Percentiles rank a stretch among this genome's conserved stretches.
phyloP scores from a whole-genome alignment of 805 yeast species.

The Zygosaccharomyces siamensis region DNA sequence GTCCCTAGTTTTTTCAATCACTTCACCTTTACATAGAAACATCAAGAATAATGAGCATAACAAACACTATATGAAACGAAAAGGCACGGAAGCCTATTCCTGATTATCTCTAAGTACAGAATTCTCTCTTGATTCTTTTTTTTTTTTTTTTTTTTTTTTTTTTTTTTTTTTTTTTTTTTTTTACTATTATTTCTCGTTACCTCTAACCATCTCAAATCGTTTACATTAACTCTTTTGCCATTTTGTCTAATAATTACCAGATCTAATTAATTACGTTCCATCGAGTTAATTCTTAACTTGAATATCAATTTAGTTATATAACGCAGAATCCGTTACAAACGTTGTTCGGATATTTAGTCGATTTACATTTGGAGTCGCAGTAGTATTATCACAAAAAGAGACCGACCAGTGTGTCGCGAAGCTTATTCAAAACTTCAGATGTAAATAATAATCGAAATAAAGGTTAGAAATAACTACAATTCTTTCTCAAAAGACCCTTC shows the following conservation, averaged over 20 bases:
- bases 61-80: background rate
- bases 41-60: background rate
- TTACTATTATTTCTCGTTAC: background rate
- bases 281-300: background rate
- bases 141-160: slow-evolving; percentile 1
- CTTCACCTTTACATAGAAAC: background rate
- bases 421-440: background rate
- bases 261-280: too few species aligned
- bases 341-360: background rate
- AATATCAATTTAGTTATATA: slow-evolving; percentile 1
- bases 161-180: background rate
- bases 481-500: background rate
- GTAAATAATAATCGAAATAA: background rate
- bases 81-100: background rate
- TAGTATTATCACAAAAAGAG: background rate
- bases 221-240: slow-evolving; percentile 2
- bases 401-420: slow-evolving; percentile 1
- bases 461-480: background rate
- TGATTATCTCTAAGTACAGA: background rate
- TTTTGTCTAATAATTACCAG: slow-evolving; percentile 2
- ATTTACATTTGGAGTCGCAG: background rate
- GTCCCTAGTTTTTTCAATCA: slow-evolving; percentile 1
- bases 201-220: too few species aligned
- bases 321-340: too few species aligned
- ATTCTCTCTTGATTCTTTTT: slow-evolving; percentile 1